These are phyloP conservation scores for Mycena vulgaris DNA, from an alignment of 768 basidiomycete genomes.

Conservation along the genomic window DNA sequence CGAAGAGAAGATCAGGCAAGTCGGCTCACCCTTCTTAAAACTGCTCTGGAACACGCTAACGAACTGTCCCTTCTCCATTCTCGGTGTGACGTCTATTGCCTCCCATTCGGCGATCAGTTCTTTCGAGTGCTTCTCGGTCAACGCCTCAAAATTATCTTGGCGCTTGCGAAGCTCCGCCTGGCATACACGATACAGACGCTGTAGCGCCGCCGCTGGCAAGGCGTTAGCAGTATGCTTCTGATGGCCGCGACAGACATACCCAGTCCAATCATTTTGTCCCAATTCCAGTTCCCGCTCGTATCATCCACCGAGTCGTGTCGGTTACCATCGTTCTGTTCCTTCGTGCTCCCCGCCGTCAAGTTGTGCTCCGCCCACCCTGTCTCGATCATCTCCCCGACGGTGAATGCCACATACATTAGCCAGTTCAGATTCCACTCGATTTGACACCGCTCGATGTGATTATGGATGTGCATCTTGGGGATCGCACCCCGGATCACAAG, in stretches of 20 bases:
- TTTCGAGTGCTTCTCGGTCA: neutral
- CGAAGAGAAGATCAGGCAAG: neutral
- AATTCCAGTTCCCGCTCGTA: slow-evolving; percentile 30
- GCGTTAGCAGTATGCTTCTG: neutral
- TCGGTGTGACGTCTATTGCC: neutral
- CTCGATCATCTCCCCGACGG: slow-evolving; percentile 49
- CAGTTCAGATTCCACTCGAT: slow-evolving; percentile 45
- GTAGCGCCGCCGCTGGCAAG: neutral
- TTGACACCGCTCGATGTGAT: slow-evolving; percentile 45
- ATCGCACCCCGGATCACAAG: slow-evolving; percentile 45
- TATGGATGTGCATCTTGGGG: slow-evolving; percentile 48
- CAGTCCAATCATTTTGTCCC: slow-evolving; percentile 18
- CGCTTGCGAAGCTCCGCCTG: neutral
- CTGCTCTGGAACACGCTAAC: slow-evolving; percentile 1
- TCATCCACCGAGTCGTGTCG: slow-evolving; percentile 34
- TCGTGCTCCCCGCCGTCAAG: slow-evolving; percentile 32
- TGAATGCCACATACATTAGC: slow-evolving; percentile 40
- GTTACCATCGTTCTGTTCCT: slow-evolving; percentile 38
- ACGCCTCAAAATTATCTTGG: neutral
- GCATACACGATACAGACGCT: neutral
- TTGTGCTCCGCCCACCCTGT: slow-evolving; percentile 35
- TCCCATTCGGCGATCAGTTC: neutral
- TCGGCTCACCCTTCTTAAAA: neutral
- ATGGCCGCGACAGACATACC: neutral
- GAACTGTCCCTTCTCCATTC: neutral